Base-by-base conservation (phyloP, 148 eudicot genomes). In the Rhododendron kiyosumense region DNA sequence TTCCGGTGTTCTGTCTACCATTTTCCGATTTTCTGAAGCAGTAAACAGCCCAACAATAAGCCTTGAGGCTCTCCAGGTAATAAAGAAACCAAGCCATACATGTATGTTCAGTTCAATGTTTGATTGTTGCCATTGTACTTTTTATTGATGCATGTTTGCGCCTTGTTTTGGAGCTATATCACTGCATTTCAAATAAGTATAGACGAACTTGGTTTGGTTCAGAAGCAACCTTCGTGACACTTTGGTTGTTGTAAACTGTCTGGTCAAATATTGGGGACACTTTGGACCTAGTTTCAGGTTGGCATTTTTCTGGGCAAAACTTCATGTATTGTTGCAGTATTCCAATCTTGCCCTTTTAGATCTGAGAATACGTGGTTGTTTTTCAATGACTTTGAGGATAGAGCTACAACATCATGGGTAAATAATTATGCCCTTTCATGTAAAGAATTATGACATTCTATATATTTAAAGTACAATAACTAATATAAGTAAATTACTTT, bases 1-100 rank as follows among this genome's bases (percentile, higher is more conserved):
- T 85, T 86, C 93, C 69, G 93, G 99, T 82, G 84, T 95, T 87
- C 84, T 97, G 82, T 85, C 86, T 80, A 89, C 92, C 85, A 89
- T 97, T 89, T 87, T 95, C 88, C 94, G 87, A 30, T 89, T 84
- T 87, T 94, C 92, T 81, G 90, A 91, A 87, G 93, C 90, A 87
- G 89, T 85, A 81, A 88, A 90, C 76, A 92, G 85, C 84, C 93
- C 94, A 69, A 83, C 91, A 81, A 85, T 92, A 87, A 88, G 91
- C 89, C 88, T 93, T 82, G 99, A 97, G 91, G 95, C 98, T 83
- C 93, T 97, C 88, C 98, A 95, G 99, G 99, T 96, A 92, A 89
- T 54, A 49, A 51, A 78, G 65, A 65, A 61, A 48, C 71, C 49
- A 77, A 45, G 45, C 18, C 48, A 43, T 38, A 67, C 74, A 26